Conservation (phyloP, 305 asterid genomes). For the Fraxinus latifolia region DNA sequence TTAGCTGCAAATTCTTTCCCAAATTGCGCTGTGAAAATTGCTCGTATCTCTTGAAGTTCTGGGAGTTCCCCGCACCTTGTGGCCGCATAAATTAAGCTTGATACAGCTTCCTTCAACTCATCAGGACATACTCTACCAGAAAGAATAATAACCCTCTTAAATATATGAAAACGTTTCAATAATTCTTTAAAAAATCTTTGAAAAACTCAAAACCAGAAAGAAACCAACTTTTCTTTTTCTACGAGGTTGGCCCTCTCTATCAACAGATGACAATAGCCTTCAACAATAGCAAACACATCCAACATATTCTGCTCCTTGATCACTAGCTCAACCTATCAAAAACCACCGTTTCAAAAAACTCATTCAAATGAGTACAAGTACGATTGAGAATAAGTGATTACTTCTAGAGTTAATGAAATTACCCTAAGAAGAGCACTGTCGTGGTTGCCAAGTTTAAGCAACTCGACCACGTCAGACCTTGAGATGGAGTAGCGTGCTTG, state of each 20-base stretch:
- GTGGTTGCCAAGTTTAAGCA: constrained; percentile 34
- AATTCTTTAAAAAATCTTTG: background rate
- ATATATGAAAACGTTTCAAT: background rate
- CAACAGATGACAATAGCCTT: constrained; percentile 32
- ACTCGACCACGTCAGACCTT: constrained; percentile 37
- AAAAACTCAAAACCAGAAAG: too few relatives aligned
- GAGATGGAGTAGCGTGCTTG: constrained; percentile 29
- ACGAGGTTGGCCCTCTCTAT: constrained; percentile 19
- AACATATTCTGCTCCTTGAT: constrained; percentile 40
- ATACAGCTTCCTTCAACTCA: constrained; percentile 39
- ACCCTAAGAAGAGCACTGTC: constrained; percentile 31
- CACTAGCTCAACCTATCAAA: constrained; percentile 38
- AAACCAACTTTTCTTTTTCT: constrained; percentile 26
- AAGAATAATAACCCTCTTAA: background rate
- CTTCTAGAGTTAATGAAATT: background rate
- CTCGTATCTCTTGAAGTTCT: constrained; percentile 52
- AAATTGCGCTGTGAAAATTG: constrained; percentile 31
- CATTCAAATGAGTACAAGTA: background rate
- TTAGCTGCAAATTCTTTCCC: constrained; percentile 45
- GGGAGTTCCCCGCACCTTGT: constrained; percentile 59
- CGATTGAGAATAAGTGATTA: background rate
- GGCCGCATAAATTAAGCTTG: constrained; percentile 50
- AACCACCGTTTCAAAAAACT: background rate
- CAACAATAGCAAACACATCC: constrained; percentile 40
- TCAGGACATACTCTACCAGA: constrained; percentile 38